Base-by-base conservation (phyloP, 371 early-diverging fungal species). In the Apophysomyces sp. region DNA sequence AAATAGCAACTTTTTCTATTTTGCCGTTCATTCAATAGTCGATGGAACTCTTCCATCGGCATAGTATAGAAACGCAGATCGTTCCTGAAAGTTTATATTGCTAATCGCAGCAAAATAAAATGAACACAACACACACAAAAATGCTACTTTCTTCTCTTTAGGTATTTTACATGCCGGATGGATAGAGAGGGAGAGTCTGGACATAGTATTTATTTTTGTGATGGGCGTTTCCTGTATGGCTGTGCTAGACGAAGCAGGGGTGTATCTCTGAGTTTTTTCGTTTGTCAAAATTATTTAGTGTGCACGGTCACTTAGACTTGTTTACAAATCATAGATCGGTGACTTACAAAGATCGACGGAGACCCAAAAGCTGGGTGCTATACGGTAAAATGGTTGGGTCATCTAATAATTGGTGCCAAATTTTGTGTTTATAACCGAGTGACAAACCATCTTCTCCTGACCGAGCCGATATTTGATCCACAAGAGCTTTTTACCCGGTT, bases 341-440 rank as follows among this genome's bases (percentile, higher is more conserved):
- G 49, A 44, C 49, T 44, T 44, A 44, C 49, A 44, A 44, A 21
- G 49, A 44, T 44, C 49, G 49, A 44, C 49, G 49, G 49, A 44
- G 49, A 44, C 49, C 49, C 49, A 44, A 44, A 21, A 7, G 21
- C 49, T 44, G 49, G 49, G 49, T 18, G 49, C n/a, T 44, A 9
- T 21, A 21, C 49, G 49, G 49, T 6, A 44, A 44, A 44, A 44
- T 7, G 21, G 21, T 44, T 21, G 49, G 49, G 6, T 37, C 37
- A n/a, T 11, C 11, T 11, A 37, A 52, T 16, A 12, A 29, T 52
- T 52, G 52, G 52, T 52, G 52, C 52, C 29, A n/a, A 31, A 13
- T 31, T 54, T 54, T 26, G 32, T 26, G 29, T 15, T 54, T 29
- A 54, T 0, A 29, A 24, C 54, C 54, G 30, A 54, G 54, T 4